Evolutionary conservation across 768 basidiomycete species (phyloP), one percentile per base, ranked within the genome.

Genomic region (Collybia mongolica): DNA sequence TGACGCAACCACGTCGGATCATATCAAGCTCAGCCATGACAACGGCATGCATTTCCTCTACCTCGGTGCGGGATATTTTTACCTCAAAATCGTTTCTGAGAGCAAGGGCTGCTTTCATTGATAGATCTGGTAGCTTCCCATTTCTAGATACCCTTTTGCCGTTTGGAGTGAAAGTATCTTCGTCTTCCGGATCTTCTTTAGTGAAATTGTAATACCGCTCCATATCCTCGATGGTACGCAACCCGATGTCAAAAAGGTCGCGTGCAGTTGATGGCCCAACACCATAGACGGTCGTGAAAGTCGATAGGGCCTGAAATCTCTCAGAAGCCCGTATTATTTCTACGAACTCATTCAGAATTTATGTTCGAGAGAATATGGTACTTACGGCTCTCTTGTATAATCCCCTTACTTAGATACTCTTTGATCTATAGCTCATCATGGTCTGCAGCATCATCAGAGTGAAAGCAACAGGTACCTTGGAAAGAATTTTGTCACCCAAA

Each of bases 191-290:
- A 14, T 46, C 47, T 6, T 54, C 62, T 15, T 57, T 50, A 15
- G 70, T 60, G 24, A 77, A 72, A 48, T 80, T 81, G 61, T 86
- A 88, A 59, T 84, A 84, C 36, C 75, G 70, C 52, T 85, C 81
- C 40, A 95, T 75, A 60, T 91, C 84, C 4, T 81, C 76, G 6
- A 92, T 62, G 0, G 81, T 86, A 28, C 89, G 81, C 39, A 90
- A 65, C 2, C 86, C 86, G 38, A 77, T 69, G 26, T 78, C 77
- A 62, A 84, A 89, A 3, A 91, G 72, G 35, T 75, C 69, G 5
- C 82, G 77, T 5, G 91, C 88, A 6, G 77, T 88, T n/a, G 69
- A 65, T 0, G 90, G 74, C 6, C 91, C 91, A 28, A 93, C 84
- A 7, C 88, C 85, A 47, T 93, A 83, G 48, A 93, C 67, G 5